phyloP scores from a whole-genome alignment of 2,329 filamentous ascomycete genomes.

The Tolypocladium tundrense region DNA sequence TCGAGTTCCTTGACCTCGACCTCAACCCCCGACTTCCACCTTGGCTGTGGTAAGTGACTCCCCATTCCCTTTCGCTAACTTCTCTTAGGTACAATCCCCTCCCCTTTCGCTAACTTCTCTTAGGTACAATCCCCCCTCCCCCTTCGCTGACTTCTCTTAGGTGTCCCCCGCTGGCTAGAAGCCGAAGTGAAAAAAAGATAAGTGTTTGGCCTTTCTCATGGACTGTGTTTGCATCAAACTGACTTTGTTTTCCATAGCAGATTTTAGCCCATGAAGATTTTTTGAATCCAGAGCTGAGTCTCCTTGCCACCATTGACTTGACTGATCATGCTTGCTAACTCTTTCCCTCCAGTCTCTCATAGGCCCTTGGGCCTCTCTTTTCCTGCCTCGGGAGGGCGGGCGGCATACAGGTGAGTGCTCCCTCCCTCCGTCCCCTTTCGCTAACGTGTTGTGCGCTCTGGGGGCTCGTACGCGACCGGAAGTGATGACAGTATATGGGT shows the following conservation, averaged over 20 bases:
- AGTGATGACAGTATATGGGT: no score
- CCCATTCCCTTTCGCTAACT: no score
- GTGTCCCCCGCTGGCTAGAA: neutral
- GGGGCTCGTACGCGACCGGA: neutral
- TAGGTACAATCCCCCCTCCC: no score
- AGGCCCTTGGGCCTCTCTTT: neutral
- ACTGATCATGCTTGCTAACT: neutral
- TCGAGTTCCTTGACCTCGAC: neutral
- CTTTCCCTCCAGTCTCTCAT: neutral
- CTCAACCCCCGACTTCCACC: neutral
- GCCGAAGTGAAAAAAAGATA: neutral
- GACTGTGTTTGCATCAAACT: neutral
- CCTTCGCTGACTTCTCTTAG: neutral
- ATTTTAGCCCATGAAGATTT: neutral
- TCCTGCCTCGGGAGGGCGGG: neutral
- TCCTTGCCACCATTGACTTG: neutral
- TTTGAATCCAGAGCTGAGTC: neutral
- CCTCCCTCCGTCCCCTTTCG: neutral
- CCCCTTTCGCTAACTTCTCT: neutral
- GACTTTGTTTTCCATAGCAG: neutral
- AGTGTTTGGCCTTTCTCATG: neutral
- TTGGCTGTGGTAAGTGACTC: neutral
- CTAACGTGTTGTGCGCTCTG: neutral
- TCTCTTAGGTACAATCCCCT: no score
- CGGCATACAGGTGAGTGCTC: neutral